These are phyloP conservation scores for Haberlea rhodopensis DNA, from an alignment of 257 asterid genomes.

Conservation along the genomic window DNA sequence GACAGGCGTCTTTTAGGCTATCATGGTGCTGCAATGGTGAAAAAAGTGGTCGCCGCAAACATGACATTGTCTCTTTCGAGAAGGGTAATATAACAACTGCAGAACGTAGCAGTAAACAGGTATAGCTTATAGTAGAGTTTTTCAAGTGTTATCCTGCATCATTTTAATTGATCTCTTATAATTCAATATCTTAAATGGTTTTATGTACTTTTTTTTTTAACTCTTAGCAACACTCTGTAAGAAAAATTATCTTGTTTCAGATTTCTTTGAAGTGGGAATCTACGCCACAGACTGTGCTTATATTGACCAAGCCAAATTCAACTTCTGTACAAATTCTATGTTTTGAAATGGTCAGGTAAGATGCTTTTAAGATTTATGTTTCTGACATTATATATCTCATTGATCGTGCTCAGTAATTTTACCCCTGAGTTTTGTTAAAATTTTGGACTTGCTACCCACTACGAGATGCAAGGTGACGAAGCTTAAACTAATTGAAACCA, in stretches of 20 bases:
- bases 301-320: slow-evolving; percentile 86
- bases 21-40: slow-evolving; percentile 97
- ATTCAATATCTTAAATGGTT: neutral
- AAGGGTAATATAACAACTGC: slow-evolving; percentile 93
- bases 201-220: neutral
- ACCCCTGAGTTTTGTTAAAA: no score
- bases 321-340: slow-evolving; percentile 61
- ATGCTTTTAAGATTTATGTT: slow-evolving; percentile 20
- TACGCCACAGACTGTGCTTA: slow-evolving; percentile 81
- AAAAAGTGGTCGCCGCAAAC: slow-evolving; percentile 82
- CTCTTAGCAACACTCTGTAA: slow-evolving; percentile 7
- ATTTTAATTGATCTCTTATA: slow-evolving; percentile 21
- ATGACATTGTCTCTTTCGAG: slow-evolving; percentile 90
- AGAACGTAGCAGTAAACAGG: slow-evolving; percentile 96
- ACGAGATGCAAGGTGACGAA: neutral
- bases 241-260: slow-evolving; percentile 33
- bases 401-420: no score
- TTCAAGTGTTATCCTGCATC: slow-evolving; percentile 3
- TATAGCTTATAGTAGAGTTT: slow-evolving; percentile 23
- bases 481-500: slow-evolving; percentile 3
- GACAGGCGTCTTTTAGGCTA: slow-evolving; percentile 85
- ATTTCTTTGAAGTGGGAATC: slow-evolving; percentile 87
- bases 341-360: slow-evolving; percentile 81
- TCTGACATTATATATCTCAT: neutral
- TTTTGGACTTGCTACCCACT: neutral